phyloP scores from a whole-genome alignment of 768 basidiomycete genomes.

The Sarcomyxa edulis region DNA sequence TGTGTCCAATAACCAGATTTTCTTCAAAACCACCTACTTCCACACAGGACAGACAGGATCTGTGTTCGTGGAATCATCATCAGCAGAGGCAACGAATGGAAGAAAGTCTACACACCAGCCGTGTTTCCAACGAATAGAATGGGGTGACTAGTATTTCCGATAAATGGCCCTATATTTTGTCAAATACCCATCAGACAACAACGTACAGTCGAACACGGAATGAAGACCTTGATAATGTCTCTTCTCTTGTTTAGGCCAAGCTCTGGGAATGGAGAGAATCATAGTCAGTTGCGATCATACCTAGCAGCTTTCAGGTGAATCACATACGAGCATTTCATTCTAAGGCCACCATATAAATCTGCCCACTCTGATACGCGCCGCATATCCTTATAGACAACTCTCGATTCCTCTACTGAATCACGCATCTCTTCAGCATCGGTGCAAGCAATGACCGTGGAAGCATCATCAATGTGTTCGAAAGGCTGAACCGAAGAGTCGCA shows the following conservation, averaged over 20 bases:
- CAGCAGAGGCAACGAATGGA: background rate
- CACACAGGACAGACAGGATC: no score
- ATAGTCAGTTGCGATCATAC: background rate
- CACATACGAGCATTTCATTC: conserved; percentile 16
- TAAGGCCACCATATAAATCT: conserved; percentile 10
- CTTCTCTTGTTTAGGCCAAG: conserved; percentile 21
- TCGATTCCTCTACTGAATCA: conserved; percentile 10
- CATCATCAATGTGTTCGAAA: conserved; percentile 5
- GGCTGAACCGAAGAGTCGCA: conserved; percentile 2
- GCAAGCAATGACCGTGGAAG: conserved; percentile 12
- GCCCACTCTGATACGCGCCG: conserved; percentile 14
- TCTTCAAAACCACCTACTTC: no score
- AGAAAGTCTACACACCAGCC: conserved; percentile 21
- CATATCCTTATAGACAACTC: conserved; percentile 9
- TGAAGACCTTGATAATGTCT: conserved; percentile 15
- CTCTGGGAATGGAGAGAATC: conserved; percentile 10
- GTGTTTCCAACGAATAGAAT: conserved; percentile 36
- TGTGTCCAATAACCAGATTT: no score
- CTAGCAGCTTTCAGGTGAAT: background rate
- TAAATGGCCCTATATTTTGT: conserved; percentile 24
- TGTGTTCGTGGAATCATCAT: background rate
- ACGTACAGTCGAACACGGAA: background rate
- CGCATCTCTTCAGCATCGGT: conserved; percentile 16
- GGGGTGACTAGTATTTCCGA: conserved; percentile 32
- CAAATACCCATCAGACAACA: background rate